Evolutionary conservation across 163 green algal genomes (phyloP), one percentile per base, ranked within the genome.

Genomic region (Scenedesmus sp.): DNA sequence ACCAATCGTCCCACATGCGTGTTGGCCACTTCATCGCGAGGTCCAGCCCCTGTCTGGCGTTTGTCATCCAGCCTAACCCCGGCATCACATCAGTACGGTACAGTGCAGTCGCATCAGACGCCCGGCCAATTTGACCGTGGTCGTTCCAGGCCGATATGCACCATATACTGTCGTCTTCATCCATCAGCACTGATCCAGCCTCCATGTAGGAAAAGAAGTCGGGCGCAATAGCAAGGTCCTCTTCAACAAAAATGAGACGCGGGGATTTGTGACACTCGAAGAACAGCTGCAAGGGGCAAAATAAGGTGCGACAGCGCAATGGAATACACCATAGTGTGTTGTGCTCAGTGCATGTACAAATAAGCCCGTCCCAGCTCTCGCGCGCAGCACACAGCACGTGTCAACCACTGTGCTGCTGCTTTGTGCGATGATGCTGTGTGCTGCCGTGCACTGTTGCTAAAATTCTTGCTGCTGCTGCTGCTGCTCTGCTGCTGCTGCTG

Each of bases 201-300:
- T 91, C 83, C 86, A 97, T 96, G 89, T 95, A 97, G 16, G 82
- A 44, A 37, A 97, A 96, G 78, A 97, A 96, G 83, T 97, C 95
- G 3, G 92, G 86, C 6, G 94, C 92, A 5, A 96, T 81, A 42
- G 61, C 82, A 88, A 97, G 93, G 92, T 97, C 95, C 56, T 97
- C 94, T 91, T 97, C 95, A 59, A 97, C 15, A 30, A 97, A 91
- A 86, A 96, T 94, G 18, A 96, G 10, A 0, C 87, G 84, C 16
- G 92, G 73, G 65, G 92, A 95, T 0, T 91, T 73, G 51, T 94
- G 93, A 90, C 95, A 97, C 72, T 97, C 93, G 56, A 97, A 95
- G n/a, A 97, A 90, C 13, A 93, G 92, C 15, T 76, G 59, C 65
- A 97, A 40, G 20, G 94, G 80, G 10, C 43, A 90, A 83, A 46